These are phyloP conservation scores for Cyclocybe aegerita DNA, from an alignment of 768 basidiomycete species.

Conservation along the genomic window DNA sequence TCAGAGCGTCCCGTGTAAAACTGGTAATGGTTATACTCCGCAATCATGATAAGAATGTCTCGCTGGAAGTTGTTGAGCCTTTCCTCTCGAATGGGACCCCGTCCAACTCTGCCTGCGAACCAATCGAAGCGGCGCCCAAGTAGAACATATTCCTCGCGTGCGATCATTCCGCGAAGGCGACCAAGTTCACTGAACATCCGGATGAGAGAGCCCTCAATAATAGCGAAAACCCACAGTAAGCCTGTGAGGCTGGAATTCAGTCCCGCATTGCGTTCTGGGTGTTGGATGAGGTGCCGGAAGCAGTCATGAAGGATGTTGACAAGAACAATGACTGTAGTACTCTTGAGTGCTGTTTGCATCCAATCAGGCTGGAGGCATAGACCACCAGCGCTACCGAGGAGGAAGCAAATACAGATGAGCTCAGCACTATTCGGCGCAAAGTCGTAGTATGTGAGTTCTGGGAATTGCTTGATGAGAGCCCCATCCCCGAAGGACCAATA, in stretches of 20 bases:
- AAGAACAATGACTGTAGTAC: constrained; percentile 27
- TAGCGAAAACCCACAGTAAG: constrained; percentile 38
- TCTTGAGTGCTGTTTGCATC: constrained; percentile 13
- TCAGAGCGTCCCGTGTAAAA: no score
- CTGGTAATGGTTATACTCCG: no score
- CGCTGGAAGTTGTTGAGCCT: constrained; percentile 35
- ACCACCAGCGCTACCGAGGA: constrained; percentile 14
- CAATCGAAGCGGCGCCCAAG: constrained; percentile 53
- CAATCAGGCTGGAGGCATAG: constrained; percentile 12
- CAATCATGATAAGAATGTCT: not conserved
- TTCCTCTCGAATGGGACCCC: constrained; percentile 43
- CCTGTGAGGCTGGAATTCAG: constrained; percentile 36
- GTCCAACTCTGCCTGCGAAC: constrained; percentile 39
- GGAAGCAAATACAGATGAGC: constrained; percentile 26
- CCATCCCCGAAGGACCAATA: constrained; percentile 64
- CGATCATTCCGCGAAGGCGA: constrained; percentile 41
- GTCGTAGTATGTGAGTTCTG: constrained; percentile 44
- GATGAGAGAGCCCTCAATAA: constrained; percentile 50
- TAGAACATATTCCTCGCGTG: constrained; percentile 36
- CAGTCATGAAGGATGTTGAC: constrained; percentile 48
- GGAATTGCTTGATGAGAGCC: constrained; percentile 45
- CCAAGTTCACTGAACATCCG: constrained; percentile 52
- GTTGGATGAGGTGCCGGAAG: constrained; percentile 45
- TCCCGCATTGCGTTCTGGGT: constrained; percentile 30
- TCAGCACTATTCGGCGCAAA: constrained; percentile 51